phyloP scores from a whole-genome alignment of 768 basidiomycete genomes.

The Boletus huronensis region DNA sequence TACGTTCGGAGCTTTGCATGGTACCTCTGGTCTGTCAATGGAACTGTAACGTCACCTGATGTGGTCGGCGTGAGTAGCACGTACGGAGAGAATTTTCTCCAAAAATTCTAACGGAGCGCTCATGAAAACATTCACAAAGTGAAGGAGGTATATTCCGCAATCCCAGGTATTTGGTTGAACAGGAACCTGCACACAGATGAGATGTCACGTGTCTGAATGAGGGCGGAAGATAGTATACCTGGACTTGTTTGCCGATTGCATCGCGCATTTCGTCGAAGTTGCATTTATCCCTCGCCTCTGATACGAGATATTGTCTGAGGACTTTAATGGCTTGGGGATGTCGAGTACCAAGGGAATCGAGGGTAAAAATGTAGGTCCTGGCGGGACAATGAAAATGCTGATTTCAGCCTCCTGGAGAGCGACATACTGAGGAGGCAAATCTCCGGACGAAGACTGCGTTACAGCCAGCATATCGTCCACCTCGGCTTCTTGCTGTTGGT shows the following conservation, averaged over 20 bases:
- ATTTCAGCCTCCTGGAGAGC: neutral
- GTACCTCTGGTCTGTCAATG: slow-evolving; percentile 31
- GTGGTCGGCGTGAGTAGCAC: neutral
- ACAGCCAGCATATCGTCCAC: slow-evolving; percentile 30
- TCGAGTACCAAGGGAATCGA: slow-evolving; percentile 82
- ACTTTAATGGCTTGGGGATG: slow-evolving; percentile 64
- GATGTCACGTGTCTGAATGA: neutral
- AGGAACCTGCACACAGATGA: slow-evolving; percentile 59
- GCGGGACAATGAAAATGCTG: neutral
- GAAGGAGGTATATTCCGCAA: slow-evolving; percentile 89
- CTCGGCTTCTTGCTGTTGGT: slow-evolving; percentile 31
- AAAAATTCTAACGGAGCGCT: slow-evolving; percentile 51
- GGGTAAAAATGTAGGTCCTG: slow-evolving; percentile 80
- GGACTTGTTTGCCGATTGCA: slow-evolving; percentile 47
- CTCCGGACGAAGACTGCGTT: slow-evolving; percentile 12
- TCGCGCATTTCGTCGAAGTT: slow-evolving; percentile 35
- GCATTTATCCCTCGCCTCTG: slow-evolving; percentile 78
- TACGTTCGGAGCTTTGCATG: slow-evolving; percentile 37
- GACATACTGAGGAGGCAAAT: slow-evolving; percentile 24
- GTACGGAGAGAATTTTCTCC: slow-evolving; percentile 42
- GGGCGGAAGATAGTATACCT: slow-evolving; percentile 37
- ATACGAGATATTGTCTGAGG: slow-evolving; percentile 62
- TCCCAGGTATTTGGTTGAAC: slow-evolving; percentile 86
- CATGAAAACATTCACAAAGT: slow-evolving; percentile 80
- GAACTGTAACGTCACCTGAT: neutral